phyloP scores from a whole-genome alignment of 208 protist genomes.

The Herpetomonas tarakana region DNA sequence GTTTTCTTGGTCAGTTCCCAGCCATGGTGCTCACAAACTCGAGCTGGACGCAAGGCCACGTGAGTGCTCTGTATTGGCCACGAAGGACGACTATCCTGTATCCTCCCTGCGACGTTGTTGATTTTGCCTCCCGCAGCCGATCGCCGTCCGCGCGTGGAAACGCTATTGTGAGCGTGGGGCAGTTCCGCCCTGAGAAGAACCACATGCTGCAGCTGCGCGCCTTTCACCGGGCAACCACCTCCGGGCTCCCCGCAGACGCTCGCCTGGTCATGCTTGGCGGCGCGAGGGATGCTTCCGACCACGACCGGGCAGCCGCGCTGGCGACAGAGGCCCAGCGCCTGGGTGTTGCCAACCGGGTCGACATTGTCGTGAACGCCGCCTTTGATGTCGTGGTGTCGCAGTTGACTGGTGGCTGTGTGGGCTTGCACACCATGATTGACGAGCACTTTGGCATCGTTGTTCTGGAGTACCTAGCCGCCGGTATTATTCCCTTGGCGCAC shows the following conservation, averaged over 20 bases:
- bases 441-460: slow-evolving; percentile 99
- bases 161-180: slow-evolving; percentile 93
- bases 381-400: slow-evolving; percentile 44
- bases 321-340: slow-evolving; percentile 31
- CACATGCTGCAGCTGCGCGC: slow-evolving; percentile 93
- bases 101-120: slow-evolving; percentile 89
- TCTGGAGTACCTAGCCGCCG: slow-evolving; percentile 96
- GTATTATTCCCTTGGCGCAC: slow-evolving; percentile 93
- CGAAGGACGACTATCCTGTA: slow-evolving; percentile 61
- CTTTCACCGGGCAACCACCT: slow-evolving; percentile 49
- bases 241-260: slow-evolving; percentile 33
- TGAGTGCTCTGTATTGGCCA: slow-evolving; percentile 81
- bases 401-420: slow-evolving; percentile 65
- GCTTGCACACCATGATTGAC: slow-evolving; percentile 98
- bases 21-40: slow-evolving; percentile 94
- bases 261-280: slow-evolving; percentile 88
- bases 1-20: slow-evolving; percentile 71
- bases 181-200: slow-evolving; percentile 98
- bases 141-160: slow-evolving; percentile 29
- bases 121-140: slow-evolving; percentile 38
- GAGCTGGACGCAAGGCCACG: slow-evolving; percentile 96
- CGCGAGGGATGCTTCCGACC: slow-evolving; percentile 76
- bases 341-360: slow-evolving; percentile 49
- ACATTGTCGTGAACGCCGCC: slow-evolving; percentile 57
- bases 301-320: slow-evolving; percentile 55